Evolutionary conservation across 169 alveolate genomes (phyloP).

Genomic region (Eimeria brunetti): DNA sequence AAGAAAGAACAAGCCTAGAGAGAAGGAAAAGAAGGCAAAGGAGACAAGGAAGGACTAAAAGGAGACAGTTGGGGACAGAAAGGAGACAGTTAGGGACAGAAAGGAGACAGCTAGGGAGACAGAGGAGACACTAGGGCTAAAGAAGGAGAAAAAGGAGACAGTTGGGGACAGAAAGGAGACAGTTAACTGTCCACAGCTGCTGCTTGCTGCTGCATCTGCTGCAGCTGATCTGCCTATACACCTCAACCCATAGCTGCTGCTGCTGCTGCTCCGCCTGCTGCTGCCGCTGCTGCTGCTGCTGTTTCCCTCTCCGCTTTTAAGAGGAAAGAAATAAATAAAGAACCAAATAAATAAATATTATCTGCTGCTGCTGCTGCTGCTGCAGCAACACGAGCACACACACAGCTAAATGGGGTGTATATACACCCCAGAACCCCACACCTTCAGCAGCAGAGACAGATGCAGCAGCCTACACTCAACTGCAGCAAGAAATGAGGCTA

Average conservation of each 20-base stretch:
- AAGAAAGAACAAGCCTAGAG: no score
- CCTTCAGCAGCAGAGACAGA: neutral
- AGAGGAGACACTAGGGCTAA: no score
- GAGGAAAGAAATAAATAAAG: neutral
- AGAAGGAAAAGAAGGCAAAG: no score
- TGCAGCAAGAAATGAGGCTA: neutral
- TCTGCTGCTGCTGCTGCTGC: no score
- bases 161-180: no score
- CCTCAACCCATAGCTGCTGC: conserved; percentile 2
- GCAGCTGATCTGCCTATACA: neutral
- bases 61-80: no score
- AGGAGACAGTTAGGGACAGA: no score
- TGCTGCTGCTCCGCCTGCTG: conserved; percentile 1
- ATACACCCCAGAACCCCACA: neutral
- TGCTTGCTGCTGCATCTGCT: conserved; percentile 3
- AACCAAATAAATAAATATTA: no score
- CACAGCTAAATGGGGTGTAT: neutral
- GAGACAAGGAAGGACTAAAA: no score
- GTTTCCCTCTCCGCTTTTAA: neutral
- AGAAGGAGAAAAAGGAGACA: no score
- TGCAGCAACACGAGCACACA: neutral
- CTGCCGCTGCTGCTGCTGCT: conserved; percentile 29
- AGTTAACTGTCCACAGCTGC: no score
- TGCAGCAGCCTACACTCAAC: neutral
- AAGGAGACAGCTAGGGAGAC: no score